Percentiles rank a stretch among this genome's conserved stretches.
Evolutionary conservation across 352 stramenopile species (phyloP).

Genomic region (Phytophthora sp.): DNA sequence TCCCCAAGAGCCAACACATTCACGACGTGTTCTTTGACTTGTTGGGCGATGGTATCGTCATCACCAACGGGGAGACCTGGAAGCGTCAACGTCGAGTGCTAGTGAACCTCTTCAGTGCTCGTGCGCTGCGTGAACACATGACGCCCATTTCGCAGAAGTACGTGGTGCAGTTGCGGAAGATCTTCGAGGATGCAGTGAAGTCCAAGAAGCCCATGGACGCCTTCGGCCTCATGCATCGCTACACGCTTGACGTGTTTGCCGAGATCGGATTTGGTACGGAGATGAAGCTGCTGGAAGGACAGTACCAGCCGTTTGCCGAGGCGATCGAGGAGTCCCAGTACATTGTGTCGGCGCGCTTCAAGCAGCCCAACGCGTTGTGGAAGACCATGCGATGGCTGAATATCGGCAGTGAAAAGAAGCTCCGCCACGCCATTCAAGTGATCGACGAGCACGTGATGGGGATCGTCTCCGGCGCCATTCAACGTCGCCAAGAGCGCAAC

Average conservation of each 20-base stretch:
- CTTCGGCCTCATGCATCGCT: constrained; percentile 38
- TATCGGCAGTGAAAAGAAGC: constrained; percentile 29
- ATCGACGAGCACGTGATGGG: constrained; percentile 40
- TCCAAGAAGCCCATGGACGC: constrained; percentile 29
- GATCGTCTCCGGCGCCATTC: constrained; percentile 35
- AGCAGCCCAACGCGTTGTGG: constrained; percentile 52
- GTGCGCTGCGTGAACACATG: constrained; percentile 40
- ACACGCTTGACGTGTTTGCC: constrained; percentile 48
- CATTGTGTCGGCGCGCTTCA: constrained; percentile 43
- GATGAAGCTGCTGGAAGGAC: constrained; percentile 40
- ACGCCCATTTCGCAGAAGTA: constrained; percentile 40
- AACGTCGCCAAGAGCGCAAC: constrained; percentile 18
- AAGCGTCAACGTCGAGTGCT: constrained; percentile 47
- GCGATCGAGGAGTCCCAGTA: constrained; percentile 42
- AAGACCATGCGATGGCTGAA: constrained; percentile 43
- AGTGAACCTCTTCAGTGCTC: constrained; percentile 43
- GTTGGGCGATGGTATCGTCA: constrained; percentile 66
- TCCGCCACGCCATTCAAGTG: constrained; percentile 27
- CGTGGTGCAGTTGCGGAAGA: constrained; percentile 27
- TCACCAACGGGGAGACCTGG: constrained; percentile 57
- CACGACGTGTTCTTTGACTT: constrained; percentile 50
- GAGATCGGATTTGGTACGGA: constrained; percentile 48
- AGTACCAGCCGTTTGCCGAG: constrained; percentile 32
- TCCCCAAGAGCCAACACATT: constrained; percentile 59
- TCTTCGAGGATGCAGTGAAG: constrained; percentile 30